Base-by-base conservation (phyloP, 257 asterid species). In the Nicotiana knightiana region DNA sequence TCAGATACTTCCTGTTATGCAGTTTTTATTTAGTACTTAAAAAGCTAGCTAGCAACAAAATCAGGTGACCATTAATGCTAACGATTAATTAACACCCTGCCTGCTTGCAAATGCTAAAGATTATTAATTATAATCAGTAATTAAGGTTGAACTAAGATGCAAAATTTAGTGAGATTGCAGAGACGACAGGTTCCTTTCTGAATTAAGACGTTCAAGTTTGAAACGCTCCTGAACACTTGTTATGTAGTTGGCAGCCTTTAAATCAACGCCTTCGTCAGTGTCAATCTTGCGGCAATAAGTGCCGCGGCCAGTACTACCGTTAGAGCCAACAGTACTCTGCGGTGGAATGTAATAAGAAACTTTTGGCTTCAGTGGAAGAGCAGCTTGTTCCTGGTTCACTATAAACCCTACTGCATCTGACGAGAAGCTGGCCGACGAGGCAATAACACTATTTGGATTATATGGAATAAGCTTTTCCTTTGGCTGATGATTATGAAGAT, bases 181-280 rank as follows among this genome's bases (percentile, higher is more conserved):
- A 11, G 58, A 1, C 65, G 77, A 39, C 32, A 81, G 7, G 5
- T 63, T 86, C 77, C 80, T 68, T 28, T 91, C 83, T n/a, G 88
- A 85, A 35, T 85, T 82, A 61, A 58, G 33, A n/a, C 87, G 83
- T 10, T 89, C 94, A 46, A 89, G 87, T 84, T 85, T 86, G 64
- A 92, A 89, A 81, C 95, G 89, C 85, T 91, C 91, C 46, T 85
- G 90, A 8, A 92, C 93, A 39, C 81, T 80, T 0, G 93, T 86
- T 17, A 93, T 92, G 35, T 93, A 93, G 66, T 79, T 82, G 0
- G 87, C 84, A 13, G 97, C 97, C 80, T 86, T 86, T 4, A 68
- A 73, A 63, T 93, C 97, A 4, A 92, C 97, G 0, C 80, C 81
- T 58, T 93, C 95, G 30, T 93, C 92, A 2, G 77, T 86, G 83